A percentile compares a stretch with the other conserved stretches of the same genome.
phyloP scores from a whole-genome alignment of 2,329 filamentous ascomycete species.

The Colletotrichum truncatum region DNA sequence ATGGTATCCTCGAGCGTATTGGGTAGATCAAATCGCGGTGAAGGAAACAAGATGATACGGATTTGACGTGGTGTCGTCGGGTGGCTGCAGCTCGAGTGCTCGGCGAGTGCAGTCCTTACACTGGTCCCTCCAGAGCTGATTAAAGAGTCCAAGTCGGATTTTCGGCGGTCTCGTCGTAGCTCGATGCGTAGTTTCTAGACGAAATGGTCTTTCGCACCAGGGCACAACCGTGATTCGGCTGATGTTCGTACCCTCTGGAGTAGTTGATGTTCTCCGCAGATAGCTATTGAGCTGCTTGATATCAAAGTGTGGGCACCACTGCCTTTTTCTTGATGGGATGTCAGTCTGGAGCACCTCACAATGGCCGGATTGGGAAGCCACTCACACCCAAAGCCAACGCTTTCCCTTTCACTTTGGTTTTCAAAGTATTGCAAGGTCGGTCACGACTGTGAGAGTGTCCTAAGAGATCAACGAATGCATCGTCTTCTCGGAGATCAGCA shows the following conservation, averaged over 20 bases:
- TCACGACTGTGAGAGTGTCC: neutral
- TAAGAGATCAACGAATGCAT: conserved; percentile 26
- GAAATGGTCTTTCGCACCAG: neutral
- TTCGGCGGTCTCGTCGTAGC: neutral
- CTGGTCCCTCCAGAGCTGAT: neutral
- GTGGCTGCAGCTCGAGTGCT: conserved; percentile 15
- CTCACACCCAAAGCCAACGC: neutral
- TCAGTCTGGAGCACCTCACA: neutral
- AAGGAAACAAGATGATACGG: conserved; percentile 15
- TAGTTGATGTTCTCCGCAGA: neutral
- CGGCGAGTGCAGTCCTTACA: conserved; percentile 1
- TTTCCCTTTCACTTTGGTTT: neutral
- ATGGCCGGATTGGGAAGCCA: neutral
- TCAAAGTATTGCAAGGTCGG: neutral
- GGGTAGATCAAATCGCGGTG: conserved; percentile 2
- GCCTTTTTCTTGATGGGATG: conserved; percentile 5
- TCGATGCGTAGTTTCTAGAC: neutral
- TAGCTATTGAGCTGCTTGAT: neutral
- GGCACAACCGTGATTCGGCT: neutral
- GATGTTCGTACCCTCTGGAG: neutral
- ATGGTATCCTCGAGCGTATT: neutral
- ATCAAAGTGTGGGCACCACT: neutral
- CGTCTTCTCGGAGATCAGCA: conserved; percentile 15
- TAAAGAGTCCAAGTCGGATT: neutral
- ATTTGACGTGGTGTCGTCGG: conserved; percentile 10